phyloP scores from a whole-genome alignment of 169 alveolate genomes.

The Plasmodium vivax region DNA sequence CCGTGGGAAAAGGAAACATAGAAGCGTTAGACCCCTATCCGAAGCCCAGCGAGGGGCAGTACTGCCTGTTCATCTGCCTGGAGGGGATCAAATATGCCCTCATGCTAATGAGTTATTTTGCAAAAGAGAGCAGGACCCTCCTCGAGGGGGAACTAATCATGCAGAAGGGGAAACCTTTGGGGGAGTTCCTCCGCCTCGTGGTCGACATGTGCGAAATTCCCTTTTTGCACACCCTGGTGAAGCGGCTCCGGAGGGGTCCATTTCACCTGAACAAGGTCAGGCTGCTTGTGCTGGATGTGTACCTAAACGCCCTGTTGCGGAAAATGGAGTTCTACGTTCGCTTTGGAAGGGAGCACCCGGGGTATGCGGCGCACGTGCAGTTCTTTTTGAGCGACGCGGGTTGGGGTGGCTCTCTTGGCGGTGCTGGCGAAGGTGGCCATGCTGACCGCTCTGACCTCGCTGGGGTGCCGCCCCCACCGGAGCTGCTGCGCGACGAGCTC shows the following conservation, averaged over 20 bases:
- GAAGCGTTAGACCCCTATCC: slow-evolving; percentile 4
- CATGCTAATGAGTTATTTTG: slow-evolving; percentile 23
- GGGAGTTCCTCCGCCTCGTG: background rate
- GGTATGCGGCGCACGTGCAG: background rate
- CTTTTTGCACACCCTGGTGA: background rate
- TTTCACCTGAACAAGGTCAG: slow-evolving; percentile 18
- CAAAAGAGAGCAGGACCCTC: background rate
- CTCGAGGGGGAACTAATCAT: background rate
- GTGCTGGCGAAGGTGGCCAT: background rate
- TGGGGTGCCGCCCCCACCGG: background rate
- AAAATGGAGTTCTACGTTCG: background rate
- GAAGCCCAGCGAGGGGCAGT: slow-evolving; percentile 21
- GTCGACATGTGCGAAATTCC: background rate
- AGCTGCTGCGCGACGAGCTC: background rate
- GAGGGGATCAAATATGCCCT: slow-evolving; percentile 36
- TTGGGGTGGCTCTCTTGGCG: background rate
- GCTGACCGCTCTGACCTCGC: background rate
- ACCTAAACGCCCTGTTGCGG: slow-evolving; percentile 1
- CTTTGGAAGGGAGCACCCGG: background rate
- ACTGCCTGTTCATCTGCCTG: slow-evolving; percentile 19
- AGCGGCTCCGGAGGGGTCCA: background rate
- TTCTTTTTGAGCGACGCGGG: slow-evolving; percentile 18
- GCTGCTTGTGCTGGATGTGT: slow-evolving; percentile 9
- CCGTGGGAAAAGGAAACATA: slow-evolving; percentile 23
- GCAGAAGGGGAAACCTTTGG: background rate